Evolutionary conservation across 2,329 filamentous ascomycete species (phyloP).

Genomic region (Escovopsis weberi): DNA sequence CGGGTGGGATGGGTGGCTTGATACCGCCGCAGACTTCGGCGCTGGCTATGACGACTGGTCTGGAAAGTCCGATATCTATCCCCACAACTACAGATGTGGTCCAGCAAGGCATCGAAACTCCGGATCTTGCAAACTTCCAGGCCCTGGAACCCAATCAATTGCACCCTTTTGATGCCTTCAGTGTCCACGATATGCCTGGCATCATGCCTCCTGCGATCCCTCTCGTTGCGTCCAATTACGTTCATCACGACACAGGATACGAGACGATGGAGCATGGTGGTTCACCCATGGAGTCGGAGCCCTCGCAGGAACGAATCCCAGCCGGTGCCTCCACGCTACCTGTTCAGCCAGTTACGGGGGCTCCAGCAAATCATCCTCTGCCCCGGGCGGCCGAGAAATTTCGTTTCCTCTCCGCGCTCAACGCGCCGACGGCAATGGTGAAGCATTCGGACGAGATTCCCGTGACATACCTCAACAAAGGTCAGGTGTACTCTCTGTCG

Average conservation of each 20-base stretch:
- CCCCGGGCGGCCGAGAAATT: slow-evolving; percentile 55
- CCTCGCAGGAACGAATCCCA: slow-evolving; percentile 34
- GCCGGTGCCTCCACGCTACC: slow-evolving; percentile 48
- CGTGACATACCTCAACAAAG: slow-evolving; percentile 96
- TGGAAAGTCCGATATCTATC: slow-evolving; percentile 71
- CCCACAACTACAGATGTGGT: slow-evolving; percentile 52
- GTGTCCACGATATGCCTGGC: slow-evolving; percentile 39
- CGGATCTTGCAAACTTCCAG: slow-evolving; percentile 58
- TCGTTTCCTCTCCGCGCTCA: slow-evolving; percentile 77
- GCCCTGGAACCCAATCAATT: slow-evolving; percentile 44
- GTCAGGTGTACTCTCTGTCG: slow-evolving; percentile 80
- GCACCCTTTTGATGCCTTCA: slow-evolving; percentile 56
- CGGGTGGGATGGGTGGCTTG: slow-evolving; percentile 63
- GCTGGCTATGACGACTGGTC: slow-evolving; percentile 57
- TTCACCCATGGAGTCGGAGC: slow-evolving; percentile 47
- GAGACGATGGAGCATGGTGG: slow-evolving; percentile 59
- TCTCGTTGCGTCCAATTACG: slow-evolving; percentile 66
- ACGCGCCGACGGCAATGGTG: slow-evolving; percentile 93
- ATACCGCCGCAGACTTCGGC: slow-evolving; percentile 71
- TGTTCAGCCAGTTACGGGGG: slow-evolving; percentile 30
- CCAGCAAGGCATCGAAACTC: slow-evolving; percentile 41
- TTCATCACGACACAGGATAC: slow-evolving; percentile 67
- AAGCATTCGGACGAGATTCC: slow-evolving; percentile 82
- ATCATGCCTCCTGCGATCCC: slow-evolving; percentile 38
- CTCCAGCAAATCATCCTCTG: slow-evolving; percentile 30